Evolutionary conservation across 768 basidiomycete genomes (phyloP).

Genomic region (Collybiopsis luxurians): DNA sequence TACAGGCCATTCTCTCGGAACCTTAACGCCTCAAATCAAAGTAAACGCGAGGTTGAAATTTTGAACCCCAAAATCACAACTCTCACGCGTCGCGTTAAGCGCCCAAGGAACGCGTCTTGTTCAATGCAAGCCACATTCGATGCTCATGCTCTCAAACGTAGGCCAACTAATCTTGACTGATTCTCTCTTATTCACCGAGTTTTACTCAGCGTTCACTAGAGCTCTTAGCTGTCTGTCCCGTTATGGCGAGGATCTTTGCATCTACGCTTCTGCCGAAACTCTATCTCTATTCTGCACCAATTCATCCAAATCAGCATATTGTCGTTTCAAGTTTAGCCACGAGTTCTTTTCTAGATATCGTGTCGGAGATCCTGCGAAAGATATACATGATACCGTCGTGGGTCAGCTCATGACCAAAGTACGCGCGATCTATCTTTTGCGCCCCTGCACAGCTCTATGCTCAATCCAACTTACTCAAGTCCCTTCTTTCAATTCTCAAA

Average conservation of each 20-base stretch:
- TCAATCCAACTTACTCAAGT: conserved; percentile 33
- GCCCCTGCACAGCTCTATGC: conserved; percentile 4
- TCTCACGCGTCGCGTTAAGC: too few relatives aligned
- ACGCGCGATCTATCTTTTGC: conserved; percentile 7
- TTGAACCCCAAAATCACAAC: too few relatives aligned
- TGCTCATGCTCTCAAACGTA: conserved; percentile 42
- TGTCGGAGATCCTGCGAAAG: conserved; percentile 26
- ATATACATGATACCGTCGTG: conserved; percentile 37
- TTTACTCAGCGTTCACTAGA: conserved; percentile 64
- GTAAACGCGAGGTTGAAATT: too few relatives aligned
- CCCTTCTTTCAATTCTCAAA: conserved; percentile 70
- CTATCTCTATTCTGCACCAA: conserved; percentile 74
- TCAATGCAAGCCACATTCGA: conserved; percentile 71
- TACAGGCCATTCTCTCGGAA: too few relatives aligned
- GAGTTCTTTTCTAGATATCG: conserved; percentile 71
- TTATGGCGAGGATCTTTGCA: conserved; percentile 78
- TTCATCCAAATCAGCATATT: conserved; percentile 79
- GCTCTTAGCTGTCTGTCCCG: conserved; percentile 74
- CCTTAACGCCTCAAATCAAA: too few relatives aligned
- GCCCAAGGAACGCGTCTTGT: too few relatives aligned
- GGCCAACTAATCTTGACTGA: conserved; percentile 6
- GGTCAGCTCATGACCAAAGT: conserved; percentile 76
- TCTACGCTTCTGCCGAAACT: conserved; percentile 59
- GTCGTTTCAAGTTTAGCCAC: conserved; percentile 67
- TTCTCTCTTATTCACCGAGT: conserved; percentile 15